Evolutionary conservation across 495 filamentous ascomycete species (phyloP).

Genomic region (Daldinia vernicosa): DNA sequence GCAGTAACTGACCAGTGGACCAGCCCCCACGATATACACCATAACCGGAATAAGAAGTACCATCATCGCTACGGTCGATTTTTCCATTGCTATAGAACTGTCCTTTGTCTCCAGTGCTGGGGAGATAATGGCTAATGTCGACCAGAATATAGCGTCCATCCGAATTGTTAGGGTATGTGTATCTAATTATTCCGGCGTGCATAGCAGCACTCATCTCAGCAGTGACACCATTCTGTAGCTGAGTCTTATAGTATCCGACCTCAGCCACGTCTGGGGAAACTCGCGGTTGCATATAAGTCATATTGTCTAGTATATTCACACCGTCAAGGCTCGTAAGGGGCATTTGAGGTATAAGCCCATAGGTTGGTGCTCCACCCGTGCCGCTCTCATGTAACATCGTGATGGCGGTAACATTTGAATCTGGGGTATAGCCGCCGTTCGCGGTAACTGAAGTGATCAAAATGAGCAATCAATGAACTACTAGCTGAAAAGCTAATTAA

Average conservation of each 20-base stretch:
- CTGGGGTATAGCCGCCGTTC: slow-evolving; percentile 60
- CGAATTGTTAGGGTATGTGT: slow-evolving; percentile 60
- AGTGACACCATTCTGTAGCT: slow-evolving; percentile 59
- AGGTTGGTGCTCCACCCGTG: slow-evolving; percentile 75
- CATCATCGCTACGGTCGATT: slow-evolving; percentile 62
- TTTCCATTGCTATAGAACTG: slow-evolving; percentile 64
- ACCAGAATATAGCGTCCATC: slow-evolving; percentile 64
- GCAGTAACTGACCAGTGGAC: slow-evolving; percentile 63
- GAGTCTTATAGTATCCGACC: slow-evolving; percentile 69
- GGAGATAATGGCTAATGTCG: slow-evolving; percentile 72
- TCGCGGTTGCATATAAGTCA: slow-evolving; percentile 56
- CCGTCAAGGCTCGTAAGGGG: slow-evolving; percentile 56
- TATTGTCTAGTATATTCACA: slow-evolving; percentile 66
- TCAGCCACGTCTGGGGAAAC: slow-evolving; percentile 58
- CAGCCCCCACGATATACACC: slow-evolving; percentile 66
- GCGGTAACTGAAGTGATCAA: slow-evolving; percentile 3
- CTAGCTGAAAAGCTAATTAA: background rate
- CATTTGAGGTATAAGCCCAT: slow-evolving; percentile 72
- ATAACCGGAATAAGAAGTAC: slow-evolving; percentile 46
- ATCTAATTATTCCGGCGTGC: slow-evolving; percentile 69
- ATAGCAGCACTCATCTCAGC: slow-evolving; percentile 66
- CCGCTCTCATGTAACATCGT: slow-evolving; percentile 78
- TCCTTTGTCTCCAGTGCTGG: slow-evolving; percentile 62
- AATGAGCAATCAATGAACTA: slow-evolving; percentile 1
- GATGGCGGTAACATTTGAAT: slow-evolving; percentile 69